phyloP scores from a whole-genome alignment of 164 flowering plant genomes.

The Macadamia integrifolia region DNA sequence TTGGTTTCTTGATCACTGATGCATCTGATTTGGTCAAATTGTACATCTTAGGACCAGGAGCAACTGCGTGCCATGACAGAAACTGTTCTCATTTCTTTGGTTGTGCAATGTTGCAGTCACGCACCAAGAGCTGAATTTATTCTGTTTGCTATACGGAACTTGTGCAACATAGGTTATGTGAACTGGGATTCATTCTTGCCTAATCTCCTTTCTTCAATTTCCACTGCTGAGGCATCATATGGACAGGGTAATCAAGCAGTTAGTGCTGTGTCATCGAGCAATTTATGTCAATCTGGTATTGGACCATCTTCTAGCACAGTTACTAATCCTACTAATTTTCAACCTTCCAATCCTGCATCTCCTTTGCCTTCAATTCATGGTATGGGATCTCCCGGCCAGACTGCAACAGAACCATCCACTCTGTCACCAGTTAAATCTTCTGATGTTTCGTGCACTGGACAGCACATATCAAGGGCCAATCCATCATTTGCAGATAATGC shows the following conservation, averaged over 20 bases:
- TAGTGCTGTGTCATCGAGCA: conserved; percentile 36
- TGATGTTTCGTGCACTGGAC: conserved; percentile 40
- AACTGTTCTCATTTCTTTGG: conserved; percentile 73
- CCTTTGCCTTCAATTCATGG: conserved; percentile 71
- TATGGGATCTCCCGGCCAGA: conserved; percentile 82
- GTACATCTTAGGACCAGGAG: conserved; percentile 65
- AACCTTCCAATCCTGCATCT: conserved; percentile 75
- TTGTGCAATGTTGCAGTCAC: conserved; percentile 85
- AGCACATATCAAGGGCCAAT: conserved; percentile 35
- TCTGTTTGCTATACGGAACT: conserved; percentile 74
- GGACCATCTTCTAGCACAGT: conserved; percentile 40
- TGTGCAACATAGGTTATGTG: conserved; percentile 65
- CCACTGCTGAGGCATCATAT: conserved; percentile 58
- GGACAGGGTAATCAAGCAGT: conserved; percentile 53
- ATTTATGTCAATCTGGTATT: conserved; percentile 46
- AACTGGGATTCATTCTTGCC: conserved; percentile 94
- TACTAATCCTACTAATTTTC: conserved; percentile 50
- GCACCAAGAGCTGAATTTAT: conserved; percentile 91
- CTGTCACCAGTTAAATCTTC: conserved; percentile 67
- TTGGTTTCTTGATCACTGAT: conserved; percentile 6
- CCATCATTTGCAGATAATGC: conserved; percentile 45
- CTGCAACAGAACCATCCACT: conserved; percentile 51
- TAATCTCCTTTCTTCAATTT: conserved; percentile 77
- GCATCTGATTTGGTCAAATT: conserved; percentile 4
- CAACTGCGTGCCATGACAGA: conserved; percentile 79